These are phyloP conservation scores for Lactifluus subvellereus DNA, from an alignment of 768 basidiomycete species.

Conservation along the genomic window DNA sequence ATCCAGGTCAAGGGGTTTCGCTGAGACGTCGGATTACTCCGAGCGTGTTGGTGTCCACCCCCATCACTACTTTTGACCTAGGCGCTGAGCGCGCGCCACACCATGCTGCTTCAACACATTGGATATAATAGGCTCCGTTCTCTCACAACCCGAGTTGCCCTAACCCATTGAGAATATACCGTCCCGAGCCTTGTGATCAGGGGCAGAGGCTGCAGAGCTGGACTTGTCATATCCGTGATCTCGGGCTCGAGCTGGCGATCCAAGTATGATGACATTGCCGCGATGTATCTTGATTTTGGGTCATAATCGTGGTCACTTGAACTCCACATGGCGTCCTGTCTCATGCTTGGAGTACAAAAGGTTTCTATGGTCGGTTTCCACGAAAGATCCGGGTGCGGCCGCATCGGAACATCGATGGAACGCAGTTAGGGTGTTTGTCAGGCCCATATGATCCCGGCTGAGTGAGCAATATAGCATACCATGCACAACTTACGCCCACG, in stretches of 20 bases:
- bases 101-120: slow-evolving; percentile 5
- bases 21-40: no score
- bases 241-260: background rate
- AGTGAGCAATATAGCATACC: background rate
- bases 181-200: background rate
- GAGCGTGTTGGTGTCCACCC: no score
- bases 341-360: background rate
- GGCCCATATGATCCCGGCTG: background rate
- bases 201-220: background rate
- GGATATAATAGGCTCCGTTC: background rate
- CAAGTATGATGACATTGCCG: background rate
- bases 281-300: background rate
- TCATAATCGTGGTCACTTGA: slow-evolving; percentile 2
- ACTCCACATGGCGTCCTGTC: background rate
- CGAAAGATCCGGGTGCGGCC: background rate
- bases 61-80: no score
- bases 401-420: background rate
- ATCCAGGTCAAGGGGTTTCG: no score
- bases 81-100: no score
- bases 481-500: background rate
- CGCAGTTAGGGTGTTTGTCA: background rate
- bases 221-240: no score
- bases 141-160: background rate
- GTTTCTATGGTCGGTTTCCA: background rate
- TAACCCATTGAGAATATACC: no score